phyloP scores from a whole-genome alignment of 495 filamentous ascomycete genomes.

The Aspergillus cavernicola region DNA sequence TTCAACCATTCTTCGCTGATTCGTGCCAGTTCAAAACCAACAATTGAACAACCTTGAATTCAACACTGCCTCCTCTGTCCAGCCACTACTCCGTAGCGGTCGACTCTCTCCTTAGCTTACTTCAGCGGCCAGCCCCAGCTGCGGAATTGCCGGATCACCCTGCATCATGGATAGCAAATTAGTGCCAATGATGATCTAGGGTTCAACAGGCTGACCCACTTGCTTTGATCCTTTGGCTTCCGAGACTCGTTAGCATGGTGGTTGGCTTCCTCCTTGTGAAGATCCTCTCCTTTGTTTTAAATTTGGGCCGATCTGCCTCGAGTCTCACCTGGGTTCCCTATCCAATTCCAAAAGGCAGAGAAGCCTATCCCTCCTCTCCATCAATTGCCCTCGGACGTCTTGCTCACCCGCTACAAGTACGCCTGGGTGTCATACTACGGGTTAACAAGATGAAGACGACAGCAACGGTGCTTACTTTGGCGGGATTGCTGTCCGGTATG shows the following conservation, averaged over 20 bases:
- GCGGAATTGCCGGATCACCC: conserved; percentile 16
- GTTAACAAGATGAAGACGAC: conserved; percentile 23
- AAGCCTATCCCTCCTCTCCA: not conserved
- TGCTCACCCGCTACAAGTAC: conserved; percentile 3
- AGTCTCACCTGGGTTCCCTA: not conserved
- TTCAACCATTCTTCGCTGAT: not conserved
- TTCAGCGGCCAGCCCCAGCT: not conserved
- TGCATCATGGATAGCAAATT: conserved; percentile 11
- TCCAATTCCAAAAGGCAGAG: no score
- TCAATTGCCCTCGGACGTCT: not conserved
- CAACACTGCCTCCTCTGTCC: not conserved
- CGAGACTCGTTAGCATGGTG: conserved; percentile 9
- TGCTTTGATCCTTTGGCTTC: conserved; percentile 20
- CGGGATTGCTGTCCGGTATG: conserved; percentile 29
- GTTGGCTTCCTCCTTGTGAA: conserved; percentile 9
- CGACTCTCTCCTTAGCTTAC: not conserved
- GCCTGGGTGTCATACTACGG: not conserved
- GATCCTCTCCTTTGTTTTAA: conserved; percentile 17
- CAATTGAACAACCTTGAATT: no score
- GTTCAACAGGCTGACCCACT: conserved; percentile 10
- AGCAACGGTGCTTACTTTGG: conserved; percentile 26
- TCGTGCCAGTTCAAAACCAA: not conserved
- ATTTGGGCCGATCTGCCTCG: conserved; percentile 14
- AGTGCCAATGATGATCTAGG: conserved; percentile 3
- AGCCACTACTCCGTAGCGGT: conserved; percentile 1